These are phyloP conservation scores for Rhytidhysteron rufulum DNA, from an alignment of 2,329 filamentous ascomycete species.

Conservation along the genomic window DNA sequence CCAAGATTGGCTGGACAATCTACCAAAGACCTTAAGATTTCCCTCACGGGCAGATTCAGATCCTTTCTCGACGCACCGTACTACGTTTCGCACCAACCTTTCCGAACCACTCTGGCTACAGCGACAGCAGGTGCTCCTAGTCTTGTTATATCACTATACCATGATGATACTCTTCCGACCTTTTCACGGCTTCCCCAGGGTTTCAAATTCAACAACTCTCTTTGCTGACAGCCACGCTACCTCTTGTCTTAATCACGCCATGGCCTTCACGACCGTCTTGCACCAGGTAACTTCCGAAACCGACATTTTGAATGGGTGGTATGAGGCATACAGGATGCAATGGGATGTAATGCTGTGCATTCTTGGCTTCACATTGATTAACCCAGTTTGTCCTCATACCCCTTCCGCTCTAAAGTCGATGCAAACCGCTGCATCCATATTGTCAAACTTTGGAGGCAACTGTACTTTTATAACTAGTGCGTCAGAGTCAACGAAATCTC, in stretches of 20 bases:
- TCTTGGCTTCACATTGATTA: constrained; percentile 39
- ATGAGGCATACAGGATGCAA: constrained; percentile 42
- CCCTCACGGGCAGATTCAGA: constrained; percentile 8
- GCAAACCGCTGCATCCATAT: too few relatives aligned
- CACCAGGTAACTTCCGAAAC: constrained; percentile 14
- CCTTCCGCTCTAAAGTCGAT: constrained; percentile 30
- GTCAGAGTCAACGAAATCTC: too few relatives aligned
- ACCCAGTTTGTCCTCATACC: constrained; percentile 28
- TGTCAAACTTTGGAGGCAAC: too few relatives aligned
- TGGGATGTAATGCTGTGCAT: constrained; percentile 42
- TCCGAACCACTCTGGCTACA: constrained; percentile 6
- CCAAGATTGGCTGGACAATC: constrained; percentile 25
- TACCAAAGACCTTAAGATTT: constrained; percentile 34
- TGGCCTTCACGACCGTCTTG: constrained; percentile 15
- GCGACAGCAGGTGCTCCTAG: constrained; percentile 17
- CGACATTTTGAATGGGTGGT: constrained; percentile 25
- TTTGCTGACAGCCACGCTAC: constrained; percentile 10
- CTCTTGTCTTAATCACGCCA: constrained; percentile 17
- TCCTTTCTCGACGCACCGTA: constrained; percentile 14
- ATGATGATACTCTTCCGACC: constrained; percentile 20
- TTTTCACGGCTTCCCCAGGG: constrained; percentile 15
- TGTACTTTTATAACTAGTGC: too few relatives aligned
- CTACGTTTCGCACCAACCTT: constrained; percentile 7
- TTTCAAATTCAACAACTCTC: constrained; percentile 1
- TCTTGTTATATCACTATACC: constrained; percentile 21